Evolutionary conservation across 768 basidiomycete species (phyloP).

Genomic region (Podaxis sp.): DNA sequence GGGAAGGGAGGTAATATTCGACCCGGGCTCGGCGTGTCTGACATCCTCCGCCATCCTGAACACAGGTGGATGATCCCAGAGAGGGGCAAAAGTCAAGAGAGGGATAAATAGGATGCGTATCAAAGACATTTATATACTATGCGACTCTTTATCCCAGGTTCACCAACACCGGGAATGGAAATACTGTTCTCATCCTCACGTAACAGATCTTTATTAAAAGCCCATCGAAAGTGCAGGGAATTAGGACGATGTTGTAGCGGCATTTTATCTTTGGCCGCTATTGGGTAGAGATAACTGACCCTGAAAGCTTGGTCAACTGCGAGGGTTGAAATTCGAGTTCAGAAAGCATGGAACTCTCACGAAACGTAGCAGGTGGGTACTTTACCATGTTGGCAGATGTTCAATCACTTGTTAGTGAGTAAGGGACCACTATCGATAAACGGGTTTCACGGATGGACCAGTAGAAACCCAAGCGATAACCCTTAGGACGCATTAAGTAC

Average conservation of each 20-base stretch:
- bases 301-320: neutral
- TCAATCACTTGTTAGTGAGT: neutral
- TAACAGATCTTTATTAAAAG: too few relatives aligned
- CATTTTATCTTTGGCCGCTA: neutral
- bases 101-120: too few relatives aligned
- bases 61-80: neutral
- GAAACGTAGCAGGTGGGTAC: neutral
- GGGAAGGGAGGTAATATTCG: slow-evolving; percentile 2
- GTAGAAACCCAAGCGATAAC: too few relatives aligned
- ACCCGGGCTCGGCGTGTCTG: neutral
- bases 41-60: neutral
- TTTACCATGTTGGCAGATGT: neutral
- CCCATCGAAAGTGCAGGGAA: neutral
- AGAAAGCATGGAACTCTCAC: neutral
- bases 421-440: neutral
- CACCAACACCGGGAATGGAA: neutral
- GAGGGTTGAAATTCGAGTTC: neutral
- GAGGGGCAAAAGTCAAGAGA: neutral
- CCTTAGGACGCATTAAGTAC: neutral
- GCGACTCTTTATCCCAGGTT: too few relatives aligned
- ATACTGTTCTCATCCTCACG: neutral
- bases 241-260: neutral
- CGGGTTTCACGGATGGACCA: neutral
- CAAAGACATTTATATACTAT: too few relatives aligned
- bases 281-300: slow-evolving; percentile 5